Conservation (phyloP, 2,329 filamentous ascomycete species). For the Zymoseptoria passerinii region DNA sequence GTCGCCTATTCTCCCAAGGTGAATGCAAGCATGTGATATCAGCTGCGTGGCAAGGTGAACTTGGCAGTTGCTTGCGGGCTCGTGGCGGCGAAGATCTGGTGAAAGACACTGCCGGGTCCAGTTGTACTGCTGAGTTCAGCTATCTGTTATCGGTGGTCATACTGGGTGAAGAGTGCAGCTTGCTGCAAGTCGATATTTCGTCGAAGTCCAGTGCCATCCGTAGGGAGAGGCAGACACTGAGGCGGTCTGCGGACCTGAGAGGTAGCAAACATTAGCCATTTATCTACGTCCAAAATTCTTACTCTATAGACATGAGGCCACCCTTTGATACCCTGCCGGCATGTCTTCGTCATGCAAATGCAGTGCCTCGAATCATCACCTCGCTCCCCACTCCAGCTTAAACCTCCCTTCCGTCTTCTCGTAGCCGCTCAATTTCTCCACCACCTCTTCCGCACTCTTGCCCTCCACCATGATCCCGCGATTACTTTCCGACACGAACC, state of each 20-base stretch:
- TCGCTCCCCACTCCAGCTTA: slow-evolving; percentile 66
- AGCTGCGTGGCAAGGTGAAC: no score
- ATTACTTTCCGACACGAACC: slow-evolving; percentile 67
- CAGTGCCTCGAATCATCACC: neutral
- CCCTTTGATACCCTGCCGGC: neutral
- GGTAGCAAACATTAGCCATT: neutral
- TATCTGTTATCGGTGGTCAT: no score
- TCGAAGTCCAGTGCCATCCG: no score
- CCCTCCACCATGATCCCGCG: slow-evolving; percentile 72
- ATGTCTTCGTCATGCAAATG: neutral
- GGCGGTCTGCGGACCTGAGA: neutral
- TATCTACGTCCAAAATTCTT: neutral
- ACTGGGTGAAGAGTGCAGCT: no score
- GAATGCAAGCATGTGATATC: no score
- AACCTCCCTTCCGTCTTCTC: slow-evolving; percentile 65
- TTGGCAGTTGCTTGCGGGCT: no score
- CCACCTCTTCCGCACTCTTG: slow-evolving; percentile 60
- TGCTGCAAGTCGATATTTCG: no score
- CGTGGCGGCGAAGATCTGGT: no score
- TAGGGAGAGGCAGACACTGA: no score
- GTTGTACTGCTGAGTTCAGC: no score
- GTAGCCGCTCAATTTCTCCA: slow-evolving; percentile 64
- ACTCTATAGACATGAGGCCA: neutral
- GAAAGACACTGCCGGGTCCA: no score
- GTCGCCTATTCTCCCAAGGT: no score